Conservation (phyloP, 1,139 yeast species). For the Scheffersomyces lignicola region DNA sequence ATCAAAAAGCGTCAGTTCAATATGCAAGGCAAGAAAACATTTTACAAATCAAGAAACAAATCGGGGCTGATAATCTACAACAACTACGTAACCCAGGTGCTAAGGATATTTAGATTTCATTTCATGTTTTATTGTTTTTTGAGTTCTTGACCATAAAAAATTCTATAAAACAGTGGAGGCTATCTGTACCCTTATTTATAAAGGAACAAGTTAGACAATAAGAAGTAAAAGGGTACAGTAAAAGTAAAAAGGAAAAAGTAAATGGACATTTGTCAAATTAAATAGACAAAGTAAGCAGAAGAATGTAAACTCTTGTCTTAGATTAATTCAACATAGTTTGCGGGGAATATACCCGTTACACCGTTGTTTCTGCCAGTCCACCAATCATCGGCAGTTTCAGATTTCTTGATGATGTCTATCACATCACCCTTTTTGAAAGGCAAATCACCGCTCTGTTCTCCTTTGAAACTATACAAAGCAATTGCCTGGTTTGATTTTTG, state of each 20-base stretch:
- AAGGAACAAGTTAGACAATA: too few relatives aligned
- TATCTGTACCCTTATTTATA: too few relatives aligned
- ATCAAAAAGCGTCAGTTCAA: background rate
- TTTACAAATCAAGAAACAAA: background rate
- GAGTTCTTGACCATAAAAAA: too few relatives aligned
- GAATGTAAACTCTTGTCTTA: conserved; percentile 19
- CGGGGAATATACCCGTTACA: conserved; percentile 90
- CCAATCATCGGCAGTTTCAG: conserved; percentile 93
- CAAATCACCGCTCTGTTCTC: conserved; percentile 89
- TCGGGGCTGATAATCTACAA: background rate
- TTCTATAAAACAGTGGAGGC: too few relatives aligned
- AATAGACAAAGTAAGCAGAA: background rate
- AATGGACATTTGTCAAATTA: too few relatives aligned
- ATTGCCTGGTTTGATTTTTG: conserved; percentile 85
- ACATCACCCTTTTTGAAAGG: conserved; percentile 94
- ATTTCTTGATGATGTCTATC: conserved; percentile 81
- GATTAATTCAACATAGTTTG: conserved; percentile 88
- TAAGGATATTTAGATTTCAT: too few relatives aligned
- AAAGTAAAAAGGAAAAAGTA: too few relatives aligned
- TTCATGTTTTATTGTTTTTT: too few relatives aligned
- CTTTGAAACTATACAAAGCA: conserved; percentile 84
- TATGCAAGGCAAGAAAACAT: background rate
- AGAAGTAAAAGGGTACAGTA: too few relatives aligned
- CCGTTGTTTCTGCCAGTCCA: conserved; percentile 95
- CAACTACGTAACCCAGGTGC: too few relatives aligned